Evolutionary conservation across 139 green algal species (phyloP).

Genomic region (Chlamydomonas eustigma): DNA sequence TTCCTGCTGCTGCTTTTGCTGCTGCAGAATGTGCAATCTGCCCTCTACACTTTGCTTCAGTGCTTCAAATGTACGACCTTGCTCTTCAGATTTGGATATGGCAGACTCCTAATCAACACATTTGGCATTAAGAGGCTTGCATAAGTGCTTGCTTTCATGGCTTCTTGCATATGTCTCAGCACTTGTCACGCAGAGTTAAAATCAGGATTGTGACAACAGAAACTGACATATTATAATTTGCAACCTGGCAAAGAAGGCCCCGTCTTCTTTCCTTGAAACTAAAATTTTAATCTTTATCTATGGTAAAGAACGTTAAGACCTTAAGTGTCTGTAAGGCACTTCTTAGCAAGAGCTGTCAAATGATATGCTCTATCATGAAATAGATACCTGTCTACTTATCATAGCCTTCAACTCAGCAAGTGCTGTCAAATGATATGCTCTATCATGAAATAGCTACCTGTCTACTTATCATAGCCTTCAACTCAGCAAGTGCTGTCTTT

Average conservation of each 20-base stretch:
- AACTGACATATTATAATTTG: no score
- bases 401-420: background rate
- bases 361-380: background rate
- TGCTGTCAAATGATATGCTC: background rate
- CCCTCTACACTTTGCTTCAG: background rate
- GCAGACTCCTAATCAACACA: background rate
- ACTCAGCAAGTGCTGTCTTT: background rate
- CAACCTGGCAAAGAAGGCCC: no score
- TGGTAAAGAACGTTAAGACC: no score
- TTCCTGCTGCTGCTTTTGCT: conserved; percentile 8
- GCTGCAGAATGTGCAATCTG: background rate
- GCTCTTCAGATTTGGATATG: background rate
- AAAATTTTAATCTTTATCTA: no score
- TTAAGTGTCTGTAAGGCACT: no score
- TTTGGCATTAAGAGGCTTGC: no score
- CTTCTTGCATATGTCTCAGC: no score
- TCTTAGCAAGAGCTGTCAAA: background rate
- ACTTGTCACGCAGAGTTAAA: no score
- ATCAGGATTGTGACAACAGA: no score
- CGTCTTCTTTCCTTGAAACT: no score
- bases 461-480: background rate
- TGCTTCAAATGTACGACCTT: background rate
- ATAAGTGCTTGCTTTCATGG: no score
- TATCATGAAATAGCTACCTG: background rate
- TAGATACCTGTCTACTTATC: background rate